Evolutionary conservation across 108 stramenopile genomes (phyloP), one percentile per base, ranked within the genome.

Genomic region (Nitzschia palea): DNA sequence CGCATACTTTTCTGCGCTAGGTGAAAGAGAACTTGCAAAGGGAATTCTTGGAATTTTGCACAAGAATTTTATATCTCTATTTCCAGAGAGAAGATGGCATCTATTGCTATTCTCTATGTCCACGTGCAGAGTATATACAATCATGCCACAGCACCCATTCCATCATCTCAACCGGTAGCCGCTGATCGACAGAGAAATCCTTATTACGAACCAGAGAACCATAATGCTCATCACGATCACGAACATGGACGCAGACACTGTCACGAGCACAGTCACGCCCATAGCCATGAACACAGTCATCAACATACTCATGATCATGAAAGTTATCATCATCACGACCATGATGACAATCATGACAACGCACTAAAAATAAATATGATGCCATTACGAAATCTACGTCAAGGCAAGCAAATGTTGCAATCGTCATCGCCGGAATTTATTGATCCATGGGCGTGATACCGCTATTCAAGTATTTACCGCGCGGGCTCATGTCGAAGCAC

Each of bases 401-500:
- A 85, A 58, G 95, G 96, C 50, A 53, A 71, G 22, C 29, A 63
- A 48, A 89, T 97, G 92, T 57, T 97, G 34, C 50, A 62, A 72
- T 47, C 67, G 25, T 71, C 89, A 28, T 36, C 70, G 27, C 61
- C 79, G 1, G 64, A 73, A 17, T 76, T 65, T 57, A 95, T 97
- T 43, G 89, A 88, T 29, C 37, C 65, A 0, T 78, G 66, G 63
- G 93, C 79, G 75, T 1, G 61, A 75, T 1, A 77, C 70, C 9
- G 91, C 93, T 58, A 81, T 94, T 23, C 57, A 59, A 22, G 78
- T 90, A 0, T 97, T 97, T 72, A 85, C 86, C 17, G 88, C 65
- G 32, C 71, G 96, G 22, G 97, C 95, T 4, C 74, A 83, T 18
- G 95, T 95, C 3, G 97, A 97, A 68, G 89, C 93, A 37, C 45